These are phyloP conservation scores for Catharanthus roseus DNA, from an alignment of 257 asterid species.

Conservation along the genomic window DNA sequence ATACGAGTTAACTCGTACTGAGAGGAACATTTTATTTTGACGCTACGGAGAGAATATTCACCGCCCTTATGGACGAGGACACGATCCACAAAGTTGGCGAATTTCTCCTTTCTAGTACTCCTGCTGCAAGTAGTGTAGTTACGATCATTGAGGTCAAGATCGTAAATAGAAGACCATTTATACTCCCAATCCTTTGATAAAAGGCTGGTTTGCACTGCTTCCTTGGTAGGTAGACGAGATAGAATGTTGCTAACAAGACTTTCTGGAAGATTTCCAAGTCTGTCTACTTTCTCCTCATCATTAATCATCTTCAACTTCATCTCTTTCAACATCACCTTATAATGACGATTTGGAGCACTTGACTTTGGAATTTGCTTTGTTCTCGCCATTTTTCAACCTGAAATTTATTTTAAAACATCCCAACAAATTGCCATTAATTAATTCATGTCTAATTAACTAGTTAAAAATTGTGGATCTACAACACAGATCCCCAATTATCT, in stretches of 20 bases:
- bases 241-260: not conserved
- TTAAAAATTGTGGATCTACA: no score
- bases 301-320: not conserved
- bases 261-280: not conserved
- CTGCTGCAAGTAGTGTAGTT: fast-evolving
- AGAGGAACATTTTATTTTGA: not conserved
- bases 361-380: not conserved
- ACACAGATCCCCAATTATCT: not conserved
- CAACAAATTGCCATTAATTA: no score
- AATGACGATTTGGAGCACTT: not conserved
- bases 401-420: no score
- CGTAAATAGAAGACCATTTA: not conserved
- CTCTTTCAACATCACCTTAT: not conserved
- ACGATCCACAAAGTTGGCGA: not conserved
- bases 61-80: not conserved
- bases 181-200: not conserved
- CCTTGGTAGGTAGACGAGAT: not conserved
- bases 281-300: not conserved
- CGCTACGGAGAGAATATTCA: not conserved
- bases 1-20: not conserved
- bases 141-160: not conserved
- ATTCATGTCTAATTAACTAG: no score
- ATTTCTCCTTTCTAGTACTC: not conserved
- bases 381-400: not conserved
- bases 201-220: not conserved